Conservation (phyloP, 1,284 basidiomycete species). For the Malassezia nana region DNA sequence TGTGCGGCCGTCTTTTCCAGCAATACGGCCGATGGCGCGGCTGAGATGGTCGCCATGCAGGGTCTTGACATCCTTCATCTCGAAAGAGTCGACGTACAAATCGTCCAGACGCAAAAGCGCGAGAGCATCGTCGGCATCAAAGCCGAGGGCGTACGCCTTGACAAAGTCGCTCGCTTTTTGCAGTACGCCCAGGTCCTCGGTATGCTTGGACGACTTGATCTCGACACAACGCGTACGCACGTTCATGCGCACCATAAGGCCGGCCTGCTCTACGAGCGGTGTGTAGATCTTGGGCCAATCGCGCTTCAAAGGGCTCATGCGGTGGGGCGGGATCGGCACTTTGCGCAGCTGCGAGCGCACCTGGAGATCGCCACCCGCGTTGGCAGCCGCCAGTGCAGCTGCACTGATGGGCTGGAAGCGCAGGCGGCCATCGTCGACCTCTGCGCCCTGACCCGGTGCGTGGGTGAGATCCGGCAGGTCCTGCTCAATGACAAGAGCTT, state of each 20-base stretch:
- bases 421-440: conserved; percentile 5
- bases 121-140: conserved; percentile 76
- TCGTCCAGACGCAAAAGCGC: conserved; percentile 90
- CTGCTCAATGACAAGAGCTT: conserved; percentile 13
- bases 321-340: conserved; percentile 84
- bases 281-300: conserved; percentile 97
- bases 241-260: conserved; percentile 93
- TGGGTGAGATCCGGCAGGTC: background rate
- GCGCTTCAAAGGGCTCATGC: conserved; percentile 92
- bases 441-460: background rate
- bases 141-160: conserved; percentile 86
- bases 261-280: conserved; percentile 85
- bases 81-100: conserved; percentile 88
- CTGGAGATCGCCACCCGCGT: background rate
- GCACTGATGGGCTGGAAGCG: conserved; percentile 16
- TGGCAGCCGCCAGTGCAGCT: conserved; percentile 1
- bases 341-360: conserved; percentile 31
- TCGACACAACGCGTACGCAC: conserved; percentile 77
- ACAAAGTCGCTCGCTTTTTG: conserved; percentile 99
- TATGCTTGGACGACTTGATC: conserved; percentile 88
- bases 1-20: conserved; percentile 93
- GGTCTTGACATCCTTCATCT: conserved; percentile 98
- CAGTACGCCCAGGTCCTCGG: conserved; percentile 53
- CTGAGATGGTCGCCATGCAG: conserved; percentile 92
- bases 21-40: conserved; percentile 92